Base-by-base conservation (phyloP, 257 asterid species). In the Gentiana straminea region DNA sequence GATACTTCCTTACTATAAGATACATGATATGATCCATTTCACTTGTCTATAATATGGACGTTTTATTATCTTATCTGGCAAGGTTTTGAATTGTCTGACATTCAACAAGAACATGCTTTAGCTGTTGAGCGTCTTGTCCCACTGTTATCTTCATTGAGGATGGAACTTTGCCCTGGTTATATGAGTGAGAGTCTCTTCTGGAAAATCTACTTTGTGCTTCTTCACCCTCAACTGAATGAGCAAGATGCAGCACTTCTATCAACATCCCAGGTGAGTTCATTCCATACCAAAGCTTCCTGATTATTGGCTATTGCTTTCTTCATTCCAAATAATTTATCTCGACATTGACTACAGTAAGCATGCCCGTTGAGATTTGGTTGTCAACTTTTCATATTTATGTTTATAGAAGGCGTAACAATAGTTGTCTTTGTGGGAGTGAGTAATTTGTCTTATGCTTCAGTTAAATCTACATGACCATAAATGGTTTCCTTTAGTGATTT, bases 51-150 rank as follows among this genome's bases (percentile, higher is more conserved):
- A 41, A 4, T 41, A 41, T 41, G 46, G 49, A 33, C 51, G 1
- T 37, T 45, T 13, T 63, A 24, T 8, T 54, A 9, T 1, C 1
- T 53, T 53, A 52, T 46, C 50, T 48, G 55, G 24, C 62, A 73
- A 80, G 98, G 79, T 63, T 84, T 86, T 66, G 80, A 79, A 58
- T 51, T 90, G 81, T 77, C 96, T n/a, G 82, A 84, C 73, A 78
- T 79, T 66, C 98, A 90, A 68, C 96, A 90, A 79, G 98, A 90
- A 63, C 96, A 86, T 49, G 96, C 95, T 35, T 72, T 86, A 62
- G 94, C 98, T 57, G 87, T 90, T 37, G 98, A 90, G 58, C 81
- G 63, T 49, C 79, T 82, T 61, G 89, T 79, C 62, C 98, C 98
- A 5, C 68, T 81, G 70, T 76, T 90, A 65, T 83, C 96, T 68